These are phyloP conservation scores for Canariomyces notabilis DNA, from an alignment of 2,329 filamentous ascomycete genomes.

Conservation along the genomic window DNA sequence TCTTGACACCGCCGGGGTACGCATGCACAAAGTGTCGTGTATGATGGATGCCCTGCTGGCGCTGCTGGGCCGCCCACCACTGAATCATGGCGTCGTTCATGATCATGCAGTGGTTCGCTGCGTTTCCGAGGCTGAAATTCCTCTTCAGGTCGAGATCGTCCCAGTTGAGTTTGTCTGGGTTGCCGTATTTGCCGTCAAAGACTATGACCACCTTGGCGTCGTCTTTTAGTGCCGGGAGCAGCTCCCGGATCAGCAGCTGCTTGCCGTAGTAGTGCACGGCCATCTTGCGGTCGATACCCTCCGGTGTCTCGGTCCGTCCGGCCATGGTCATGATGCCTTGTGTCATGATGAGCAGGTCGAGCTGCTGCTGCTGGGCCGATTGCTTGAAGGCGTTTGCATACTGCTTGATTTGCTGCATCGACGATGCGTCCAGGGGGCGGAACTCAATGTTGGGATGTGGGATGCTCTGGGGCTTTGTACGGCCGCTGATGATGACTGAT, in stretches of 20 bases:
- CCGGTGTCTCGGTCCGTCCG: constrained; percentile 37
- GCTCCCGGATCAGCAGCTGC: constrained; percentile 38
- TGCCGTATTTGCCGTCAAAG: constrained; percentile 30
- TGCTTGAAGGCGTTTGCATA: constrained; percentile 29
- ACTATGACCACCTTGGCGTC: constrained; percentile 39
- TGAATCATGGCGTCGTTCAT: constrained; percentile 39
- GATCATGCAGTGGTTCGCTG: constrained; percentile 33
- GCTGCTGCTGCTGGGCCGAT: constrained; percentile 24
- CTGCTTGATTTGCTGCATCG: constrained; percentile 32
- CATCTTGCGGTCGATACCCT: constrained; percentile 43
- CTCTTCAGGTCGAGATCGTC: constrained; percentile 37
- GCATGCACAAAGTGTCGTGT: constrained; percentile 36
- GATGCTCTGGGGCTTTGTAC: constrained; percentile 28
- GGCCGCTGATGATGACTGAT: constrained; percentile 32
- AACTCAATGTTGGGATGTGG: constrained; percentile 33
- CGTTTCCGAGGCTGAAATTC: constrained; percentile 30
- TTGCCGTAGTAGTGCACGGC: constrained; percentile 43
- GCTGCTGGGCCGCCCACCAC: constrained; percentile 27
- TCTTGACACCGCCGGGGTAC: constrained; percentile 36
- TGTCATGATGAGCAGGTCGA: constrained; percentile 37
- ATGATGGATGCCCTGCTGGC: constrained; percentile 15
- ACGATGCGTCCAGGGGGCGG: constrained; percentile 30
- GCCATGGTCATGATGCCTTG: constrained; percentile 35
- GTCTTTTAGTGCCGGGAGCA: constrained; percentile 33
- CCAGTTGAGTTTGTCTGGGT: constrained; percentile 32